phyloP scores from a whole-genome alignment of 345 rosid species.

The Corymbia maculata region DNA sequence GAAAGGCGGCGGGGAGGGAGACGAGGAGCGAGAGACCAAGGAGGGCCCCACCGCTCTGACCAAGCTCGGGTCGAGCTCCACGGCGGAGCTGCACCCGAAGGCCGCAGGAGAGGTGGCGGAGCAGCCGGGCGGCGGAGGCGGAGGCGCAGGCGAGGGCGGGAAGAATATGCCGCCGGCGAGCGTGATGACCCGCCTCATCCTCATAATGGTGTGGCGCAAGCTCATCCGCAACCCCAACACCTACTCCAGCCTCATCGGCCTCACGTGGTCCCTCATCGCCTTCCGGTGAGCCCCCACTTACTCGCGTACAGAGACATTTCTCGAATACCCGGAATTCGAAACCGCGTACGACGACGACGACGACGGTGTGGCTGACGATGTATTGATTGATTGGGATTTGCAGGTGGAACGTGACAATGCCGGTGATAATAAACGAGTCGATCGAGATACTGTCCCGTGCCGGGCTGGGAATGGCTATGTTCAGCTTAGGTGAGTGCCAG shows the following conservation, averaged over 20 bases:
- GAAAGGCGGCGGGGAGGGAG: slow-evolving; percentile 38
- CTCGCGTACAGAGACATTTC: no score
- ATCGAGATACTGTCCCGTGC: slow-evolving; percentile 94
- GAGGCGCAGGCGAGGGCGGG: background rate
- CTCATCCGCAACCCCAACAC: slow-evolving; percentile 95
- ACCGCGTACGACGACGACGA: background rate
- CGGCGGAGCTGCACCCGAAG: slow-evolving; percentile 29
- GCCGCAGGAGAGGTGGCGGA: slow-evolving; percentile 12
- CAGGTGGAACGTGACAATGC: slow-evolving; percentile 96
- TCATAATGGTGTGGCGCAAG: slow-evolving; percentile 98
- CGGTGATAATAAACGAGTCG: slow-evolving; percentile 60
- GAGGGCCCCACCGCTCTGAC: slow-evolving; percentile 43
- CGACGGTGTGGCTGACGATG: background rate
- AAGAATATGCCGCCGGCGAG: slow-evolving; percentile 83
- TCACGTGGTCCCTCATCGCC: slow-evolving; percentile 79
- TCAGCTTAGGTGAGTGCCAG: slow-evolving; percentile 74
- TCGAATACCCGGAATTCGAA: background rate
- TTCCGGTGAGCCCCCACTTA: slow-evolving; percentile 33
- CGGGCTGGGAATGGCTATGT: slow-evolving; percentile 99
- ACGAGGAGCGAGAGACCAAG: slow-evolving; percentile 18
- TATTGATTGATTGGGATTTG: background rate
- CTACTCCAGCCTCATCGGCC: slow-evolving; percentile 88
- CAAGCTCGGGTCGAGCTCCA: slow-evolving; percentile 52
- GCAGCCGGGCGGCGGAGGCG: background rate
- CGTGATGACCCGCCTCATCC: slow-evolving; percentile 86